Conservation (phyloP, 495 filamentous ascomycete genomes). For the Aspergillus panamensis region DNA sequence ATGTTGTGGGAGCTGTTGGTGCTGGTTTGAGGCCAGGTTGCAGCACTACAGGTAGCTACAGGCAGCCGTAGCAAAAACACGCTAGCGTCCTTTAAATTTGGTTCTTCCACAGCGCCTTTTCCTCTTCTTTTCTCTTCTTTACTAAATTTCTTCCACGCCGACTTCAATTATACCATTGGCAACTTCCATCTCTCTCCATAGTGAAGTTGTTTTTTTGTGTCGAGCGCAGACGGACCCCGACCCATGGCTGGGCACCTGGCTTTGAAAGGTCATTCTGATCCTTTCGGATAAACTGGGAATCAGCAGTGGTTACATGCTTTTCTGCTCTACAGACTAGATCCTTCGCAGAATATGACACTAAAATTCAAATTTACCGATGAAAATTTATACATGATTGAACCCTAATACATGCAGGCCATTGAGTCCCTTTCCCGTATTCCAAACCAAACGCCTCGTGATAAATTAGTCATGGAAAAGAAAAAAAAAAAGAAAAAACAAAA, state of each 20-base stretch:
- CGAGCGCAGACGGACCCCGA: conserved; percentile 60
- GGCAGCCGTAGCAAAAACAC: conserved; percentile 31
- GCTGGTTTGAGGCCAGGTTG: conserved; percentile 47
- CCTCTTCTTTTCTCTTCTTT: conserved; percentile 37
- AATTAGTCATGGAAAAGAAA: not conserved
- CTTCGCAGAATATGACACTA: not conserved
- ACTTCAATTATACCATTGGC: conserved; percentile 49
- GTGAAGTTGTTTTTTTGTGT: conserved; percentile 64
- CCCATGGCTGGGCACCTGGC: conserved; percentile 77
- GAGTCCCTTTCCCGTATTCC: conserved; percentile 6
- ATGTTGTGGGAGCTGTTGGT: conserved; percentile 38
- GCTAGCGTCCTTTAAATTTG: conserved; percentile 37
- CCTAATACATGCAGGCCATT: conserved; percentile 9
- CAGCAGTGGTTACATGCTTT: conserved; percentile 68
- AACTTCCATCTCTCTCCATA: conserved; percentile 47
- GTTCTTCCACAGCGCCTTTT: conserved; percentile 22
- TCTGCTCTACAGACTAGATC: not conserved
- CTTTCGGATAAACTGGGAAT: conserved; percentile 69
- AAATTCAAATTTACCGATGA: not conserved
- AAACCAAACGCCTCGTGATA: conserved; percentile 22
- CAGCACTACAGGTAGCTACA: conserved; percentile 39
- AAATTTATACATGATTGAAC: conserved; percentile 12
- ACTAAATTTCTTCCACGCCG: conserved; percentile 39
- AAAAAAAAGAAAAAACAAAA: conserved; percentile 3
- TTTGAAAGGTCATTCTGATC: conserved; percentile 66